phyloP scores from a whole-genome alignment of 768 basidiomycete genomes.

The Vishniacozyma victoriae region DNA sequence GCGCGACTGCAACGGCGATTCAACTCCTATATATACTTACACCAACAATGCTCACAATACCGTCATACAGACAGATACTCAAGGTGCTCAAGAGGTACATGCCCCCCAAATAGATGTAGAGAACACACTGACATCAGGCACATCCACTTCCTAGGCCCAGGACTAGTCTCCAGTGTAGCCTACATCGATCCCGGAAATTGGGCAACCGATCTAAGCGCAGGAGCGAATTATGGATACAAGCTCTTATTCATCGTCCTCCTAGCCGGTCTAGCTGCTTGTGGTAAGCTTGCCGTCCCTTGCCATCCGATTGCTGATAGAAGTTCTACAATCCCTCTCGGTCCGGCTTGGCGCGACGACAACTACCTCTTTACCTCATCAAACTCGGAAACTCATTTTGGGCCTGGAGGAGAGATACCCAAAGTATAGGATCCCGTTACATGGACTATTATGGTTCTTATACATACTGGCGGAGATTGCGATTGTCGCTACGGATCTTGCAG shows the following conservation, averaged over 20 bases:
- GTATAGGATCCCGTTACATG: constrained; percentile 26
- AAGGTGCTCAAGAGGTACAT: no score
- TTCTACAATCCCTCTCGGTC: constrained; percentile 75
- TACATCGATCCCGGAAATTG: constrained; percentile 67
- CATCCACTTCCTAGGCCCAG: constrained; percentile 59
- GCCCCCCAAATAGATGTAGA: no score
- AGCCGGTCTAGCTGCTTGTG: constrained; percentile 70
- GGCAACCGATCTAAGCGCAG: constrained; percentile 84
- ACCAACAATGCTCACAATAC: no score
- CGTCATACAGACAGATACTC: no score
- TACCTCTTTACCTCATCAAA: constrained; percentile 34
- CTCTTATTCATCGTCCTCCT: constrained; percentile 80
- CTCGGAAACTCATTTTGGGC: constrained; percentile 34
- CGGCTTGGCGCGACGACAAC: constrained; percentile 58
- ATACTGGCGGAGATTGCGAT: constrained; percentile 61
- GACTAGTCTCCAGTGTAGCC: constrained; percentile 79
- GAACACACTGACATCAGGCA: constrained; percentile 21
- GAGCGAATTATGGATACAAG: constrained; percentile 75
- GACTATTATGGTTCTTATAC: constrained; percentile 25
- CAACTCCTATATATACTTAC: no score
- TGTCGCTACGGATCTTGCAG: constrained; percentile 71
- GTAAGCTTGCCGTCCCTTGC: constrained; percentile 20
- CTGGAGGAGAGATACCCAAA: constrained; percentile 39
- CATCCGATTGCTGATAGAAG: constrained; percentile 27
- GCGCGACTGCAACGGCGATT: no score